Evolutionary conservation across 1,139 yeast species (phyloP), one percentile per base, ranked within the genome.

Genomic region (Magnusiomyces sp.): DNA sequence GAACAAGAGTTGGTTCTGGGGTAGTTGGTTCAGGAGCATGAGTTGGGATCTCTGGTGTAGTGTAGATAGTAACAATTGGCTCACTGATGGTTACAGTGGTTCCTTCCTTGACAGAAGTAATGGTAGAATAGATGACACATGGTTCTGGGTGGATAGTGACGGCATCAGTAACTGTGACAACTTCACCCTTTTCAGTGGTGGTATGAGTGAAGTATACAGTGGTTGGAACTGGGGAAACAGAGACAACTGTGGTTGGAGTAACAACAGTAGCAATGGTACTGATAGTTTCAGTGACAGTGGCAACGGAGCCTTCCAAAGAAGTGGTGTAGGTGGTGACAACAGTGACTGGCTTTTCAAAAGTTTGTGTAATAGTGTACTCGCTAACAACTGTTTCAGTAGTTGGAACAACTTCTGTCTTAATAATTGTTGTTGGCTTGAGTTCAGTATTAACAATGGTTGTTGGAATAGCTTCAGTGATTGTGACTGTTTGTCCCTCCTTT

Each of bases 191-290:
- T 27, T 36, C 17, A 13, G 17, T 29, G 7, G 23, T 33, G 20
- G 46, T 44, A 34, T 37, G 36, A 10, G 46, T 44, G 5, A 27
- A 31, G 19, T n/a, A 37, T 11, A 34, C 40, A 44, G 46, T 44
- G 29, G 40, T 37, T 13, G 46, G 39, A 27, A 40, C 43, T 40
- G 43, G n/a, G 11, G 34, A 27, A 13, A 40, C 34, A 23, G 29
- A 23, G 6, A 23, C 29, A 3, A 40, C 34, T 2, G 43, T 40
- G 16, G 43, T 40, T 27, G 43, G 43, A 19, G 31, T 16, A 40
- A 23, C 20, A 11, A 9, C 6, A 29, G 43, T 40, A 16, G n/a
- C 17, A 2, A 33, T 40, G 9, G n/a, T 9, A 27, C 27, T 29
- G n/a, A 11, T 40, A 10, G 33, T 40, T 4, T 23, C 46, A 4